These are phyloP conservation scores for Brasenia schreberi DNA, from an alignment of 164 flowering plant genomes.

Conservation along the genomic window DNA sequence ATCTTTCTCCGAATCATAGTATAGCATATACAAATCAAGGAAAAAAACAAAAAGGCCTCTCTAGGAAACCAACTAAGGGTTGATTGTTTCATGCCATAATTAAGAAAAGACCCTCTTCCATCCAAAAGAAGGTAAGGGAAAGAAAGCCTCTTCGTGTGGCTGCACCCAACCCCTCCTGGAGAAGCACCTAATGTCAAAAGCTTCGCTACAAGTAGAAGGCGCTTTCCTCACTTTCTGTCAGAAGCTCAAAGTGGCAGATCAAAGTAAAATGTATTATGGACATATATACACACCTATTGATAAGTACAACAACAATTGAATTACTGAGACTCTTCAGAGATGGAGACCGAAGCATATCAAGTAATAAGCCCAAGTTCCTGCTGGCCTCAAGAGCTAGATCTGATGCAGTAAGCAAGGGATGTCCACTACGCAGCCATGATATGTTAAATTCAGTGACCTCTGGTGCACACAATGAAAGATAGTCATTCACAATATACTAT, in stretches of 20 bases:
- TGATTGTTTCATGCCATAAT: too few species aligned
- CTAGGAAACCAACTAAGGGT: too few species aligned
- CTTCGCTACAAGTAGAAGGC: neutral
- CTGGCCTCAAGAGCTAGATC: conserved; percentile 90
- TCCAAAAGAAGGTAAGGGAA: too few species aligned
- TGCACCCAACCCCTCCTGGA: too few species aligned
- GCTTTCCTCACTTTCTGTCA: too few species aligned
- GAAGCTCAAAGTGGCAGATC: neutral
- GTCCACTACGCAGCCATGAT: conserved; percentile 90
- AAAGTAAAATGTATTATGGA: neutral
- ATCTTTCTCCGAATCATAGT: too few species aligned
- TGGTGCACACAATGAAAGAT: conserved; percentile 5
- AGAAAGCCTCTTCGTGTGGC: too few species aligned
- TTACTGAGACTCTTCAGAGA: conserved; percentile 56
- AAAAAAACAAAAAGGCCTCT: too few species aligned
- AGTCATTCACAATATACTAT: neutral
- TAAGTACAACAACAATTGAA: conserved; percentile 51
- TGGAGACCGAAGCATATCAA: conserved; percentile 81
- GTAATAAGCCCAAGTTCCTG: conserved; percentile 56
- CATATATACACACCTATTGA: conserved; percentile 46
- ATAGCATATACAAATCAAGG: too few species aligned
- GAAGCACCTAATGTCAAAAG: too few species aligned
- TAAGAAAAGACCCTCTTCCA: too few species aligned
- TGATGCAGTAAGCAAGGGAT: conserved; percentile 66
- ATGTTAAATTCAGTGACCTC: conserved; percentile 50